These are phyloP conservation scores for Serpula lacrymans DNA, from an alignment of 768 basidiomycete species.

Conservation along the genomic window DNA sequence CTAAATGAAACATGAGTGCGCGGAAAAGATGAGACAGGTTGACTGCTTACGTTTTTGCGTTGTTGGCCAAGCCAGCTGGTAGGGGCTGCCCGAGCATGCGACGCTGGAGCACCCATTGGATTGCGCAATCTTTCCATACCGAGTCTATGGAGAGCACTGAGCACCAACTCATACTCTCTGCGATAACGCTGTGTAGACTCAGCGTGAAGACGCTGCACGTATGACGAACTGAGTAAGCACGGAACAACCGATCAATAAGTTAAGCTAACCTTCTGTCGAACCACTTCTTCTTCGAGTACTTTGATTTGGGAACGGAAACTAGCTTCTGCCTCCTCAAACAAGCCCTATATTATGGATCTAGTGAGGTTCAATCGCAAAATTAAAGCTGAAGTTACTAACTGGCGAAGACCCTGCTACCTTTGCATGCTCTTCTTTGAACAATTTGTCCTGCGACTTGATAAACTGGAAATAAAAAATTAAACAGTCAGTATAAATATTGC, in stretches of 20 bases:
- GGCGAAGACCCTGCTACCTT: slow-evolving; percentile 45
- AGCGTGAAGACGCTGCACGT: slow-evolving; percentile 40
- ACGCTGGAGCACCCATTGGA: slow-evolving; percentile 50
- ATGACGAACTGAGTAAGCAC: neutral
- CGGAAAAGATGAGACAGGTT: too few species aligned
- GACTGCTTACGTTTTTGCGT: slow-evolving; percentile 41
- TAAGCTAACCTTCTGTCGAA: slow-evolving; percentile 47
- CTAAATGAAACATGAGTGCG: slow-evolving; percentile 11
- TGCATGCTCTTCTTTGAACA: slow-evolving; percentile 79
- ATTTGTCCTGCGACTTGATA: slow-evolving; percentile 88
- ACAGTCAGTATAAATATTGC: neutral
- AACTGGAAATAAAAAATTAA: slow-evolving; percentile 48
- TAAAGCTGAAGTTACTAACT: slow-evolving; percentile 32
- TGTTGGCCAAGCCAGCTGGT: slow-evolving; percentile 71
- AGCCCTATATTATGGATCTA: slow-evolving; percentile 31
- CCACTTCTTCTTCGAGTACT: slow-evolving; percentile 61
- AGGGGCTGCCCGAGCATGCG: slow-evolving; percentile 45
- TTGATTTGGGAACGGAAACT: slow-evolving; percentile 63
- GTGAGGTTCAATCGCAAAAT: too few species aligned
- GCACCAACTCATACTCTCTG: slow-evolving; percentile 79
- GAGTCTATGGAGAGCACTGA: slow-evolving; percentile 66
- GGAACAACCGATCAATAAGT: neutral
- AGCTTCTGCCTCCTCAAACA: slow-evolving; percentile 72
- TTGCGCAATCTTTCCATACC: slow-evolving; percentile 64
- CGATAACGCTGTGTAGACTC: slow-evolving; percentile 63